Percentiles rank a stretch among this genome's conserved stretches.
phyloP scores from a whole-genome alignment of 768 basidiomycete species.

The Amyloporia xantha region DNA sequence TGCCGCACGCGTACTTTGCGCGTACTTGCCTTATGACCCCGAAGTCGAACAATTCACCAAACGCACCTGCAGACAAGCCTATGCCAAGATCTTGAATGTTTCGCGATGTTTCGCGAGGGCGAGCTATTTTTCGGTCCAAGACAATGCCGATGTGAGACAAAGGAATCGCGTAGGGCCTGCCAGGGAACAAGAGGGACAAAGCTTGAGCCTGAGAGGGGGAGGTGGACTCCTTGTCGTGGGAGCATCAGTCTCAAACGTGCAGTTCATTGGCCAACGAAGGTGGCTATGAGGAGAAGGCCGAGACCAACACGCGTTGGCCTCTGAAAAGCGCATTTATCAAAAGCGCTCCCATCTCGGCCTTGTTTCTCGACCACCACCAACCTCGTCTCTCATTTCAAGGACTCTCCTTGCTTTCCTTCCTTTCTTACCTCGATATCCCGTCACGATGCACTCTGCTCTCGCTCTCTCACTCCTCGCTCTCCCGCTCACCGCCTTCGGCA shows the following conservation, averaged over 20 bases:
- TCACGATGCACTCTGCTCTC: constrained; percentile 28
- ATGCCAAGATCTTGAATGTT: too few relatives aligned
- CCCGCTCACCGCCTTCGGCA: constrained; percentile 31
- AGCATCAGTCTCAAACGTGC: background rate
- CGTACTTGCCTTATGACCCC: too few relatives aligned
- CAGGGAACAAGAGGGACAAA: too few relatives aligned
- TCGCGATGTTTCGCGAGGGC: too few relatives aligned
- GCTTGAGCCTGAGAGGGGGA: background rate
- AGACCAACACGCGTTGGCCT: background rate
- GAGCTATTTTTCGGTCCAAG: too few relatives aligned
- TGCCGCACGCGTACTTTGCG: too few relatives aligned
- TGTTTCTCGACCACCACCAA: background rate
- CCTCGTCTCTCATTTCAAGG: constrained; percentile 5
- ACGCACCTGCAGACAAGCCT: too few relatives aligned
- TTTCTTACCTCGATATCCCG: background rate
- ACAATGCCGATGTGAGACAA: too few relatives aligned
- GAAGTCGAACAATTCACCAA: too few relatives aligned
- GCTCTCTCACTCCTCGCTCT: constrained; percentile 26
- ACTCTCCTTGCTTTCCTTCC: background rate
- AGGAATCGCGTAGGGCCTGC: too few relatives aligned
- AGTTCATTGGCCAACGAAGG: background rate
- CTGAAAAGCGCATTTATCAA: background rate
- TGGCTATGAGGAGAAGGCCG: background rate
- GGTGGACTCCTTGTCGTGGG: background rate
- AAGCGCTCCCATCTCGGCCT: background rate